Conservation (phyloP, 1,139 yeast species). For the Hyphopichia khmerensis region DNA sequence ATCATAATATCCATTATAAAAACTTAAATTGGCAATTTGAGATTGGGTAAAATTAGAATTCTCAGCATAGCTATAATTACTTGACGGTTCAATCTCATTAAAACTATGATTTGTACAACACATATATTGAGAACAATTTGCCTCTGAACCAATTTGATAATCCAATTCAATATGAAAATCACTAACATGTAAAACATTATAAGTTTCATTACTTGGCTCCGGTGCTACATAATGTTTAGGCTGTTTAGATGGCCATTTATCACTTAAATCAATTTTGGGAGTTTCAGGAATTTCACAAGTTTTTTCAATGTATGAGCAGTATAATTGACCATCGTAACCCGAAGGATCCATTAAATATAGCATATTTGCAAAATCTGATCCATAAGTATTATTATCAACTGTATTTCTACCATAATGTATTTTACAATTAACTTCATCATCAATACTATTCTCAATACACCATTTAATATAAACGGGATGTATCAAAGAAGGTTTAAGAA, state of each 20-base stretch:
- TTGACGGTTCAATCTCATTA: conserved; percentile 14
- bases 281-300: conserved; percentile 45
- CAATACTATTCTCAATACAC: neutral
- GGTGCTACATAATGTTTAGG: conserved; percentile 30
- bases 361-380: conserved; percentile 45
- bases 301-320: conserved; percentile 49
- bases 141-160: conserved; percentile 23
- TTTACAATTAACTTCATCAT: neutral
- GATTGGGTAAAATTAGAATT: conserved; percentile 10
- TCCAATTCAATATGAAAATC: conserved; percentile 27
- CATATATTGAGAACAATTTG: conserved; percentile 29
- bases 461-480: neutral
- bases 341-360: conserved; percentile 46
- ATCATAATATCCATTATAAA: conserved; percentile 20
- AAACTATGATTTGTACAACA: conserved; percentile 24
- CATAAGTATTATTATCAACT: conserved; percentile 6
- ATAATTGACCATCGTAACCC: conserved; percentile 51
- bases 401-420: neutral
- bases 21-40: conserved; percentile 22
- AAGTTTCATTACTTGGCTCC: conserved; percentile 13
- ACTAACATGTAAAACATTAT: conserved; percentile 29
- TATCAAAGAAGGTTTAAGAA: neutral
- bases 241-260: conserved; percentile 39
- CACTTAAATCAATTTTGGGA: conserved; percentile 34
- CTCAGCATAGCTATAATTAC: conserved; percentile 15